Evolutionary conservation across 78 protist species (phyloP).

Genomic region (Dictyostelium capitatum): DNA sequence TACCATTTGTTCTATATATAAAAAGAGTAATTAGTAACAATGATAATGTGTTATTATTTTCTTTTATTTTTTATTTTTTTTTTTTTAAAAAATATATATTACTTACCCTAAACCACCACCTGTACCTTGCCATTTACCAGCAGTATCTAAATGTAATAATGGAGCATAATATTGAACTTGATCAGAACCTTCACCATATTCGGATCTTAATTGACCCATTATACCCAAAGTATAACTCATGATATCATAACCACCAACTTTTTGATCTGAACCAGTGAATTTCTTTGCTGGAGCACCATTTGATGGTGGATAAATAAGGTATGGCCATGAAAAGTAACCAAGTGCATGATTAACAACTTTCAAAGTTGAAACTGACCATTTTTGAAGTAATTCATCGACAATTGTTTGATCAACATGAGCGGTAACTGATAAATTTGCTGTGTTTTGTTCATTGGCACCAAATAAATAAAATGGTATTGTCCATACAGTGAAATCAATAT

Average conservation of each 20-base stretch:
- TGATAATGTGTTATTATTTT: too few relatives aligned
- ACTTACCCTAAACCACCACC: constrained; percentile 33
- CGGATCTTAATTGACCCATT: not conserved
- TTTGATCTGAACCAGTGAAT: not conserved
- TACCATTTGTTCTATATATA: too few relatives aligned
- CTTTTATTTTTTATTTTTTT: too few relatives aligned
- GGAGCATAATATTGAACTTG: constrained; percentile 31
- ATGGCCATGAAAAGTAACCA: not conserved
- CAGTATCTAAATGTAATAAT: not conserved
- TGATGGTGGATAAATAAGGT: not conserved
- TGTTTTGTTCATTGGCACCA: constrained; percentile 34
- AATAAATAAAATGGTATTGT: constrained; percentile 31
- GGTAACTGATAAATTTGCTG: not conserved
- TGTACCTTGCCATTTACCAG: not conserved
- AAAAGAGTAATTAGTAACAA: too few relatives aligned
- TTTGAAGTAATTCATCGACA: not conserved
- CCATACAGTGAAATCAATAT: not conserved
- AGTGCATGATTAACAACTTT: not conserved
- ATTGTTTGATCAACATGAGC: not conserved
- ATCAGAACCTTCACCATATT: constrained; percentile 6
- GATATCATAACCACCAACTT: constrained; percentile 9
- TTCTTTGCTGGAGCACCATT: constrained; percentile 6
- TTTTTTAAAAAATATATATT: too few relatives aligned
- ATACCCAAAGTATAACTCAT: not conserved
- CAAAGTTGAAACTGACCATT: constrained; percentile 24